Percentiles rank a stretch among this genome's conserved stretches.
Evolutionary conservation across 768 basidiomycete species (phyloP).

Genomic region (Agaricus blazei): DNA sequence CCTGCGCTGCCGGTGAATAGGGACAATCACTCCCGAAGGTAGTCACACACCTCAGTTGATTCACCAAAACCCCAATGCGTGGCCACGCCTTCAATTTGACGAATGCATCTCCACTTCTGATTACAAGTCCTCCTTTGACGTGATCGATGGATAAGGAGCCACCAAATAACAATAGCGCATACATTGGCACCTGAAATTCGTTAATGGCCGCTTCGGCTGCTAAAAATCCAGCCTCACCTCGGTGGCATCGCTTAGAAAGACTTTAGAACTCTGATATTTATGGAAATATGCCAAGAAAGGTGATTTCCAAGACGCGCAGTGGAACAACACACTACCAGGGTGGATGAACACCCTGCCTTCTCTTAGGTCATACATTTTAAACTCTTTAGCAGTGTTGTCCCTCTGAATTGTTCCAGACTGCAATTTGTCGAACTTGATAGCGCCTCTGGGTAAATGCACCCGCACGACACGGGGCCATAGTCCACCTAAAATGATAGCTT

Average conservation of each 20-base stretch:
- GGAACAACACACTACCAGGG: constrained; percentile 77
- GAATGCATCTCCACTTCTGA: constrained; percentile 45
- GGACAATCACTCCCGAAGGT: neutral
- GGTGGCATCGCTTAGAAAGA: constrained; percentile 83
- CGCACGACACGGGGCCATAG: constrained; percentile 82
- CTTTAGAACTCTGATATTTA: constrained; percentile 76
- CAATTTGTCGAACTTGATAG: constrained; percentile 80
- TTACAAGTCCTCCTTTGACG: constrained; percentile 67
- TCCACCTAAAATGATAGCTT: constrained; percentile 80
- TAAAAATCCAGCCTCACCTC: constrained; percentile 45
- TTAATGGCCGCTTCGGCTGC: neutral
- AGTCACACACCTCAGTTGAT: constrained; percentile 64
- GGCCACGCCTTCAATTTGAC: constrained; percentile 79
- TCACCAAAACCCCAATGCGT: constrained; percentile 86
- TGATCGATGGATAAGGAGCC: constrained; percentile 77
- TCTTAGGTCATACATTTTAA: constrained; percentile 72
- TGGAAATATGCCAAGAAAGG: constrained; percentile 83
- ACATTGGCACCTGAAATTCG: constrained; percentile 68
- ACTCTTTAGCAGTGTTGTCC: constrained; percentile 80
- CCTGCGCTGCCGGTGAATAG: constrained; percentile 25
- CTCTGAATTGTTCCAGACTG: constrained; percentile 81
- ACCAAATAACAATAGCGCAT: constrained; percentile 80
- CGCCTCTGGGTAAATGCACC: constrained; percentile 66
- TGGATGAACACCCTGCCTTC: constrained; percentile 73
- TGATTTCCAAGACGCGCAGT: constrained; percentile 63